These are phyloP conservation scores for Hymenotorrendiella dingleyae DNA, from an alignment of 2,329 filamentous ascomycete genomes.

Conservation along the genomic window DNA sequence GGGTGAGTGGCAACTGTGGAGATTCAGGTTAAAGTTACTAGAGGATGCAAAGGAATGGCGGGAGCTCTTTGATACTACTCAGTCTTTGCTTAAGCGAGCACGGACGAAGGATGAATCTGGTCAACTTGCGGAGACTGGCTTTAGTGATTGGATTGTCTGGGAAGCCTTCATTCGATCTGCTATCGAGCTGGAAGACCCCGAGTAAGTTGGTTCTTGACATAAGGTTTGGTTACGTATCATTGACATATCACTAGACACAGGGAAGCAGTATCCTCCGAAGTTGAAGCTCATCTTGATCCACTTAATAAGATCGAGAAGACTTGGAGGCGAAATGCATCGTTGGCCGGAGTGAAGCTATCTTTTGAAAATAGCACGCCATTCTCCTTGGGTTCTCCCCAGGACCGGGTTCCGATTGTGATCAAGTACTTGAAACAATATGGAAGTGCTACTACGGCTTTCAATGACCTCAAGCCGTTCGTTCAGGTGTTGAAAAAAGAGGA, in stretches of 20 bases:
- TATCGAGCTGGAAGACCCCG: constrained; percentile 14
- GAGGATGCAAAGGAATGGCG: constrained; percentile 23
- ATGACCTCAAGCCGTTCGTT: constrained; percentile 27
- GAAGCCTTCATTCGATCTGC: constrained; percentile 26
- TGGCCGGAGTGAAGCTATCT: constrained; percentile 24
- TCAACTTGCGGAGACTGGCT: constrained; percentile 23
- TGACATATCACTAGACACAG: constrained; percentile 12
- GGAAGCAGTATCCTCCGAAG: constrained; percentile 20
- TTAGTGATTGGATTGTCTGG: constrained; percentile 32
- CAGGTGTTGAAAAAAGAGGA: constrained; percentile 17
- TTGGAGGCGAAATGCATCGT: constrained; percentile 30
- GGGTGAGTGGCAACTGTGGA: constrained; percentile 31
- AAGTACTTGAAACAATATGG: constrained; percentile 28
- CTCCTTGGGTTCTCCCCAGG: not conserved
- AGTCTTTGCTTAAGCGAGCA: constrained; percentile 24
- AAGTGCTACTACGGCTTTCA: constrained; percentile 26
- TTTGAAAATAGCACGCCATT: constrained; percentile 16
- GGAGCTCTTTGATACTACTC: constrained; percentile 24
- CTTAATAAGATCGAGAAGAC: constrained; percentile 29
- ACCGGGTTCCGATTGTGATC: constrained; percentile 15
- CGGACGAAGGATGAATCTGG: constrained; percentile 25
- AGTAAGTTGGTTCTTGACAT: constrained; percentile 18
- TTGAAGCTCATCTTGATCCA: constrained; percentile 28
- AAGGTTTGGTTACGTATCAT: too few species aligned
- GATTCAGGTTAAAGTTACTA: constrained; percentile 25